Base-by-base conservation (phyloP, 257 asterid species). In the Scutellaria galericulata region DNA sequence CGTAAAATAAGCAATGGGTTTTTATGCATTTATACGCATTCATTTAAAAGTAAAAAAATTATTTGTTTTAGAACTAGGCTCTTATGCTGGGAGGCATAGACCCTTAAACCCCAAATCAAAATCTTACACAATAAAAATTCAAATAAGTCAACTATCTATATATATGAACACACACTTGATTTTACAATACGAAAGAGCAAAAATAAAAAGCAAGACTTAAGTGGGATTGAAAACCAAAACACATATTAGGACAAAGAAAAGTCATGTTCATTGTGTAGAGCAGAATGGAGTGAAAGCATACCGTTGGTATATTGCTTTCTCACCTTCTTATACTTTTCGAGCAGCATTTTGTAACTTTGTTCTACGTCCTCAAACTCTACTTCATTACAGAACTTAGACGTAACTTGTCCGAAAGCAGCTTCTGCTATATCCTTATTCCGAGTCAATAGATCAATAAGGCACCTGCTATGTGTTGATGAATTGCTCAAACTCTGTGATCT, bases 201-300 rank as follows among this genome's bases (percentile, higher is more conserved):
- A 31, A 31, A 48, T 22, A 47, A 9, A 44, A 10, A 64, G 53
- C 54, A 63, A 58, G 0, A 65, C 3, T 31, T 27, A 31, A 57
- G 44, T 57, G 18, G 8, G 20, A 50, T 3, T n/a, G 14, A 72
- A 39, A 37, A 54, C 13, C 5, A 7, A 55, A 44, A 42, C 40
- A 24, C 53, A 35, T 4, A 47, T 50, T 58, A 51, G 15, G 60
- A 67, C 37, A 47, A 59, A 54, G 47, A 18, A 64, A 37, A 20
- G 35, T 65, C 78, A 67, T 66, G 68, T 69, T 65, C 78, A 61
- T 75, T 27, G 39, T 14, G 59, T 11, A 78, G 61, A 71, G 80
- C 81, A 59, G 76, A 75, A 75, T 80, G 88, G 67, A 83, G 85
- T 7, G 98, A 81, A 63, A 90, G 92, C 96, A 92, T 90, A 75